phyloP scores from a whole-genome alignment of 2,329 filamentous ascomycete species.

The Xylariaceae sp. region DNA sequence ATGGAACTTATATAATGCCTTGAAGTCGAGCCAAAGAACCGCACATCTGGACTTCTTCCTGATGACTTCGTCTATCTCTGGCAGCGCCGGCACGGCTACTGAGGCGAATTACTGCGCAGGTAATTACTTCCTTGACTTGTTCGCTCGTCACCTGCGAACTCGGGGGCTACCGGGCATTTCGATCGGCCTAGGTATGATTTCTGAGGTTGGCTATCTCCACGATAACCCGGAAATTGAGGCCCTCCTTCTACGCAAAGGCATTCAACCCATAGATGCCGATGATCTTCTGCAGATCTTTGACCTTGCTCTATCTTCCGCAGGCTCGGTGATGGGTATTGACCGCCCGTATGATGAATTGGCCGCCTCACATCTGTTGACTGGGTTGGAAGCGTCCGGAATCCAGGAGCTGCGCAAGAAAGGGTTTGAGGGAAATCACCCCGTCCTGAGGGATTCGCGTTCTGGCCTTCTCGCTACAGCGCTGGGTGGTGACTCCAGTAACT shows the following conservation, averaged over 20 bases:
- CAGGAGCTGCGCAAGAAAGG: conserved; percentile 20
- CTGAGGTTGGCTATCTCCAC: conserved; percentile 34
- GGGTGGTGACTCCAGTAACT: neutral
- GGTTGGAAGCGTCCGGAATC: conserved; percentile 20
- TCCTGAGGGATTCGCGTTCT: conserved; percentile 12
- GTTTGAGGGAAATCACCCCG: conserved; percentile 13
- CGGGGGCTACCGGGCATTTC: conserved; percentile 26
- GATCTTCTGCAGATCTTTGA: conserved; percentile 29
- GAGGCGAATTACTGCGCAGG: conserved; percentile 37
- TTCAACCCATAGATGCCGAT: conserved; percentile 23
- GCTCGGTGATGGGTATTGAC: conserved; percentile 8
- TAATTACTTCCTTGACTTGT: conserved; percentile 36
- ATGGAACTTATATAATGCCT: conserved; percentile 16
- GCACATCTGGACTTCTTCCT: conserved; percentile 34
- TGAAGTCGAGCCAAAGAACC: neutral
- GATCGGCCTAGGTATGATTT: conserved; percentile 33
- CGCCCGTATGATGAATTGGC: conserved; percentile 1
- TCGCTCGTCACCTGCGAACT: conserved; percentile 26
- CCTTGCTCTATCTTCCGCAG: conserved; percentile 21
- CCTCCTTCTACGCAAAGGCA: conserved; percentile 21
- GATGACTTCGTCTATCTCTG: conserved; percentile 29
- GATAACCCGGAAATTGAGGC: conserved; percentile 29
- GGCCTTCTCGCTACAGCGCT: neutral
- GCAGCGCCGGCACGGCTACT: conserved; percentile 30
- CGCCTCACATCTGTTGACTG: conserved; percentile 23